Percentiles rank a stretch among this genome's conserved stretches.
Evolutionary conservation across 73 alveolate species (phyloP).

Genomic region (Paramecium tetraurelia): DNA sequence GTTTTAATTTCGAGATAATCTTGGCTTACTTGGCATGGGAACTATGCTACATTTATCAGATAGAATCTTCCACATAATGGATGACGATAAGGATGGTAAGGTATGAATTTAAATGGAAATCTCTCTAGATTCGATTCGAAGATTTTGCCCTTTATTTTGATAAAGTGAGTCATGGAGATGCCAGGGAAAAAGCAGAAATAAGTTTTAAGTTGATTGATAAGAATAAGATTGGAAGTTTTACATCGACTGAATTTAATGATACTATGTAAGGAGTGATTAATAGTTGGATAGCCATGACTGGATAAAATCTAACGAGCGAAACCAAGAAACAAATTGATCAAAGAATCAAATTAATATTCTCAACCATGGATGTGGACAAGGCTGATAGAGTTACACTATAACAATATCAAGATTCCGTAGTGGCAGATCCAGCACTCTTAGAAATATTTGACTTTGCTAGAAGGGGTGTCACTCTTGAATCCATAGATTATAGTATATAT

Average conservation of each 20-base stretch:
- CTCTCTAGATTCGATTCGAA: slow-evolving; percentile 1
- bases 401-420: slow-evolving; percentile 14
- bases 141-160: slow-evolving; percentile 41
- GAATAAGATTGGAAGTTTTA: background rate
- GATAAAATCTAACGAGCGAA: background rate
- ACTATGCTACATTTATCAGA: slow-evolving; percentile 55
- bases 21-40: slow-evolving; percentile 58
- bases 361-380: slow-evolving; percentile 8
- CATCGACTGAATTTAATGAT: slow-evolving; percentile 4
- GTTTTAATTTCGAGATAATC: slow-evolving; percentile 47
- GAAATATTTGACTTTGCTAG: slow-evolving; percentile 38
- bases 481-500: background rate
- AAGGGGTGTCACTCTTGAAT: slow-evolving; percentile 7
- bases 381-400: slow-evolving; percentile 45
- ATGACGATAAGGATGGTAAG: slow-evolving; percentile 58
- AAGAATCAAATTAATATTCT: background rate
- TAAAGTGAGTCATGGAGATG: slow-evolving; percentile 29
- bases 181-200: slow-evolving; percentile 44
- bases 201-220: slow-evolving; percentile 39
- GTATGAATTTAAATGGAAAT: background rate
- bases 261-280: slow-evolving; percentile 34
- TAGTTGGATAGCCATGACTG: slow-evolving; percentile 41
- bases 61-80: slow-evolving; percentile 51
- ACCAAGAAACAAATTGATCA: background rate
- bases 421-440: slow-evolving; percentile 2